Conservation (phyloP, 352 stramenopile genomes). For the Pythium oligandrum region DNA sequence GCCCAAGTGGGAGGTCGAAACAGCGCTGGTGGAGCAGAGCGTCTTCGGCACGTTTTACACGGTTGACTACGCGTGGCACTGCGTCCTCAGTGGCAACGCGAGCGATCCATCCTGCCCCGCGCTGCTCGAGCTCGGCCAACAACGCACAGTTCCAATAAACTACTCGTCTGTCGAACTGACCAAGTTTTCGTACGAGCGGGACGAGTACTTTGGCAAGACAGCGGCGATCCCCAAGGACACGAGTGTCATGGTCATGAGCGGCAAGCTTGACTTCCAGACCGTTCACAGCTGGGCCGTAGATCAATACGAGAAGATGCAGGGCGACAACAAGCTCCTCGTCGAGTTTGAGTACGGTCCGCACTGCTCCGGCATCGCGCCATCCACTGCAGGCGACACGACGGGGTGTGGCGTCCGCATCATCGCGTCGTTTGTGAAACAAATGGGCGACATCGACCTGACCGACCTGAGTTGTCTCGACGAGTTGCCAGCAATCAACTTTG, state of each 20-base stretch:
- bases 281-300: constrained; percentile 29
- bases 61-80: too few relatives aligned
- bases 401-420: constrained; percentile 30
- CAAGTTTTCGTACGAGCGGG: constrained; percentile 24
- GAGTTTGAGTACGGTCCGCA: constrained; percentile 42
- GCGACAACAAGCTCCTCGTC: constrained; percentile 32
- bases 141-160: not conserved
- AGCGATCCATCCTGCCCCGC: constrained; percentile 22
- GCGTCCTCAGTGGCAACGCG: constrained; percentile 28
- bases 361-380: constrained; percentile 24
- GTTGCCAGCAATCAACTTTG: constrained; percentile 17
- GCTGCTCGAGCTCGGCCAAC: constrained; percentile 9
- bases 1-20: constrained; percentile 11
- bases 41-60: constrained; percentile 1
- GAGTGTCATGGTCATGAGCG: constrained; percentile 38
- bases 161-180: not conserved
- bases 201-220: constrained; percentile 32
- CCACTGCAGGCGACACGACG: constrained; percentile 18
- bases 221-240: constrained; percentile 22
- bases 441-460: constrained; percentile 22
- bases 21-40: too few relatives aligned
- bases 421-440: constrained; percentile 25
- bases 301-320: constrained; percentile 19
- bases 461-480: constrained; percentile 34
- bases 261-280: constrained; percentile 38